A percentile compares a stretch with the other conserved stretches of the same genome.
These are phyloP conservation scores for Recurvomyces mirabilis DNA, from an alignment of 495 filamentous ascomycete genomes.

Conservation along the genomic window DNA sequence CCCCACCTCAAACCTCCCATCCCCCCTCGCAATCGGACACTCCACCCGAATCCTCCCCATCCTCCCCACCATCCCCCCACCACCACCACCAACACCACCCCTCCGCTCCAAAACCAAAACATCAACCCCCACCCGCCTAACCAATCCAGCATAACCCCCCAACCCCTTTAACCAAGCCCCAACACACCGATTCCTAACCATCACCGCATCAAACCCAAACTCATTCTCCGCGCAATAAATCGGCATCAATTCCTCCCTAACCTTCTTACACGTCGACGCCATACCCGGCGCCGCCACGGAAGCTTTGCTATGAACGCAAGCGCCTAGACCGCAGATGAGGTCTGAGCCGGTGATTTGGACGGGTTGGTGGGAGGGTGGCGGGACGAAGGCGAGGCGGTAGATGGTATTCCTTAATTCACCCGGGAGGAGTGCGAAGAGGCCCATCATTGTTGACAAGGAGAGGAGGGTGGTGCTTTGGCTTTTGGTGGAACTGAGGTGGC, in stretches of 20 bases:
- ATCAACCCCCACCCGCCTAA: slow-evolving; percentile 1
- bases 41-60: not conserved
- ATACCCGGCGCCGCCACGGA: slow-evolving; percentile 8
- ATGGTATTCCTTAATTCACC: slow-evolving; percentile 10
- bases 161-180: not conserved
- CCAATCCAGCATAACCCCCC: not conserved
- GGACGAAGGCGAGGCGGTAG: slow-evolving; percentile 13
- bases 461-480: not conserved
- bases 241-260: slow-evolving; percentile 9
- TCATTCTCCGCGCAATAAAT: slow-evolving; percentile 9
- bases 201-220: slow-evolving; percentile 11
- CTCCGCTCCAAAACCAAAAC: not conserved
- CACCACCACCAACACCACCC: no score
- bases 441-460: no score
- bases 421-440: slow-evolving; percentile 7
- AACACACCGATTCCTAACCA: slow-evolving; percentile 8
- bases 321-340: slow-evolving; percentile 1
- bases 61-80: not conserved
- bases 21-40: slow-evolving; percentile 1
- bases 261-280: slow-evolving; percentile 6
- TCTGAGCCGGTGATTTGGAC: slow-evolving; percentile 5
- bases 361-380: not conserved
- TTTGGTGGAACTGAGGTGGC: not conserved
- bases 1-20: slow-evolving; percentile 7
- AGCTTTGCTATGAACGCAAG: not conserved